Conservation (phyloP, 176 grass and related monocot genomes). For the Juncus effusus region DNA sequence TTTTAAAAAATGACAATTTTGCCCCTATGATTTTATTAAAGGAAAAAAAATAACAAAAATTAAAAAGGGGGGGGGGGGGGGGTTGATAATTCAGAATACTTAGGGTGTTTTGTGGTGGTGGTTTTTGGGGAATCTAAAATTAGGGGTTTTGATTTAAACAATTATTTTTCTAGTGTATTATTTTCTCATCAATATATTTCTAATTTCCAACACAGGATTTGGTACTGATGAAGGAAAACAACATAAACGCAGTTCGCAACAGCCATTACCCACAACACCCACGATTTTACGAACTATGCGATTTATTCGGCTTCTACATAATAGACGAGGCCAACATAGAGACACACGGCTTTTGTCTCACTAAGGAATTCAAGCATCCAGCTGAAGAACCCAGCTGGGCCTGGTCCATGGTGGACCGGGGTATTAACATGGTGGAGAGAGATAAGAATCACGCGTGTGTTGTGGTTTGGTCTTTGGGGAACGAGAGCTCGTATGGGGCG, state of each 20-base stretch:
- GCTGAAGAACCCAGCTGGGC: constrained; percentile 70
- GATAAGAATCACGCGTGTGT: constrained; percentile 97
- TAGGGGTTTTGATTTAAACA: no score
- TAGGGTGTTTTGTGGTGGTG: no score
- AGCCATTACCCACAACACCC: constrained; percentile 95
- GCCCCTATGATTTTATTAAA: no score
- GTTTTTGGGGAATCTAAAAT: no score
- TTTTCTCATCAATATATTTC: not conserved
- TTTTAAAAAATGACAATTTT: no score
- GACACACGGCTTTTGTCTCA: constrained; percentile 86
- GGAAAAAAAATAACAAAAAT: no score
- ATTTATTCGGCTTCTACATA: constrained; percentile 88
- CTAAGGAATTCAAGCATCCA: constrained; percentile 81
- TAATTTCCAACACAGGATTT: constrained; percentile 50
- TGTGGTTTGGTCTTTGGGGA: constrained; percentile 92
- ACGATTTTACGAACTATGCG: constrained; percentile 92
- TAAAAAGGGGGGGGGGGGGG: no score
- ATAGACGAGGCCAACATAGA: constrained; percentile 97
- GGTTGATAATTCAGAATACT: no score
- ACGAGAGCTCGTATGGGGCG: constrained; percentile 80
- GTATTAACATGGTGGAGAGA: constrained; percentile 85
- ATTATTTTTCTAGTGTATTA: not conserved
- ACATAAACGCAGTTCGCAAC: constrained; percentile 97
- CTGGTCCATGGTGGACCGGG: constrained; percentile 86
- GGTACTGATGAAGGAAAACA: constrained; percentile 94